phyloP scores from a whole-genome alignment of 176 grass and related monocot genomes.

The Rhynchospora tenuis region DNA sequence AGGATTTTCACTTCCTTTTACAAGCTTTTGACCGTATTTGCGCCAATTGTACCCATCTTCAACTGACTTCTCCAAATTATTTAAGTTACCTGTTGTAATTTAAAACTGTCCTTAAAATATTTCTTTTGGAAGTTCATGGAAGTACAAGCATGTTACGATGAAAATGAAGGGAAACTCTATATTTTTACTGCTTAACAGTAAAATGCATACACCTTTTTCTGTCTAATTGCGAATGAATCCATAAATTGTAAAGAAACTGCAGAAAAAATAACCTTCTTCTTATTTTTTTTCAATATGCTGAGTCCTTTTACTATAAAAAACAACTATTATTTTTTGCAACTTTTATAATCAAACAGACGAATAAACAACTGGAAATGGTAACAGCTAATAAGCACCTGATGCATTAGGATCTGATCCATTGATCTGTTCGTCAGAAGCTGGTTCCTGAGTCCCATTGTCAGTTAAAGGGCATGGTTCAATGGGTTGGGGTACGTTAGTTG shows the following conservation, averaged over 20 bases:
- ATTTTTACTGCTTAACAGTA: not conserved
- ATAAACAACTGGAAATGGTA: not conserved
- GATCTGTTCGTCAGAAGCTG: constrained; percentile 37
- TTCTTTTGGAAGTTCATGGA: constrained; percentile 12
- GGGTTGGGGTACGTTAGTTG: constrained; percentile 34
- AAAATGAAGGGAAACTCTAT: not conserved
- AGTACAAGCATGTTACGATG: not conserved
- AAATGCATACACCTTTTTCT: not conserved
- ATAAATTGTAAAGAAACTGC: not conserved
- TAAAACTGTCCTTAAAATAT: not conserved
- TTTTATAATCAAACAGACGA: not conserved
- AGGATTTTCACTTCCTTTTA: constrained; percentile 95
- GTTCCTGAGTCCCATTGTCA: constrained; percentile 40
- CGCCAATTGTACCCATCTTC: constrained; percentile 96
- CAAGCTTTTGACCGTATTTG: constrained; percentile 97
- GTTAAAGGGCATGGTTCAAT: constrained; percentile 37
- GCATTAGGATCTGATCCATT: constrained; percentile 35
- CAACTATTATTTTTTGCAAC: not conserved
- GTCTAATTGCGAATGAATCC: not conserved
- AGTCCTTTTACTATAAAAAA: not conserved
- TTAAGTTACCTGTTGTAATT: constrained; percentile 2
- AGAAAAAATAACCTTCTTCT: not conserved
- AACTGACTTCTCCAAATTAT: constrained; percentile 47
- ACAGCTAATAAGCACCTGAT: not conserved
- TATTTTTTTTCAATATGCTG: not conserved